phyloP scores from a whole-genome alignment of 2,329 filamentous ascomycete genomes.

The Penicillium sp. region DNA sequence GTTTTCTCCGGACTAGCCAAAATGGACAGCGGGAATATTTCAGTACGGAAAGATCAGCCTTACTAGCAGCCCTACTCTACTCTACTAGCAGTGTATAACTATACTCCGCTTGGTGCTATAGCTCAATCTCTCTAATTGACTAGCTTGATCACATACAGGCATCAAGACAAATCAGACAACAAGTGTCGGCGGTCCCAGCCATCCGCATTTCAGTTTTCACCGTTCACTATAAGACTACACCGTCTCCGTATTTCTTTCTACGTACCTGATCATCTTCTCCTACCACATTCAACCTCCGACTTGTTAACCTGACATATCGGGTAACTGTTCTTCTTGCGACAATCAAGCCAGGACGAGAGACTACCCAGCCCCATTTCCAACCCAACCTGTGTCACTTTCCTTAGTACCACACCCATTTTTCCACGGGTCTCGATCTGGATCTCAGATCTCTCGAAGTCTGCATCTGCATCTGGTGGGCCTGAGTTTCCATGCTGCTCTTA shows the following conservation, averaged over 20 bases:
- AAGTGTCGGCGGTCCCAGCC: conserved; percentile 9
- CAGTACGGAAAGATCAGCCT: too few relatives aligned
- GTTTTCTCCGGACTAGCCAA: too few relatives aligned
- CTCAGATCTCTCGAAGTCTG: neutral
- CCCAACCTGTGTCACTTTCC: neutral
- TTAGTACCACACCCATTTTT: neutral
- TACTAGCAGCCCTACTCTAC: too few relatives aligned
- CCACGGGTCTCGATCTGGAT: neutral
- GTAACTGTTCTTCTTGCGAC: too few relatives aligned
- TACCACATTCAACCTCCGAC: neutral
- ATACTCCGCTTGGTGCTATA: too few relatives aligned
- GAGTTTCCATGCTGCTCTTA: neutral
- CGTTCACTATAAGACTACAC: neutral
- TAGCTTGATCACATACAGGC: too few relatives aligned
- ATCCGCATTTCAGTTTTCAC: conserved; percentile 7
- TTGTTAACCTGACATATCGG: too few relatives aligned
- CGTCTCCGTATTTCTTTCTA: neutral
- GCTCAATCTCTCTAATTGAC: too few relatives aligned
- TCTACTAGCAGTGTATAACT: too few relatives aligned
- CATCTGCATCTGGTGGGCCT: neutral
- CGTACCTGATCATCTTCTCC: neutral
- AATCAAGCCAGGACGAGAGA: too few relatives aligned
- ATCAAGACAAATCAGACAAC: neutral
- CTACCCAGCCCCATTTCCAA: conserved; percentile 5
- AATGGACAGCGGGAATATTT: too few relatives aligned